Base-by-base conservation (phyloP, 2,329 filamentous ascomycete genomes). In the Colletotrichum simmondsii region DNA sequence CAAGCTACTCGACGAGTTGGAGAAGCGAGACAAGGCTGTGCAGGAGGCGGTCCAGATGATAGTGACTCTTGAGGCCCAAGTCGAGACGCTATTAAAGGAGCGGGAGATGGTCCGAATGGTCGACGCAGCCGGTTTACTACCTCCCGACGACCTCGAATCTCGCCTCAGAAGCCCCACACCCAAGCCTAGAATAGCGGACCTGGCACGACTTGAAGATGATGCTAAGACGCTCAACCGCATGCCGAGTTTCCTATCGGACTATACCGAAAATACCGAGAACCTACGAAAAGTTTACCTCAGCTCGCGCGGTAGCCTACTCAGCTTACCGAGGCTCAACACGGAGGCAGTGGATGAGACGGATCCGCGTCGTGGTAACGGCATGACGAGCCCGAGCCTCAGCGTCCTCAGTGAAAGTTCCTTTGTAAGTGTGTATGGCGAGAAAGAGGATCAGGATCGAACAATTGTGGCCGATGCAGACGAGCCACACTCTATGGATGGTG, bases 1-100 rank as follows among this genome's bases (percentile, higher is more conserved):
- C 22, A 85, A 86, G 73, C 82, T 94, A 42, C 77, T 91, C 24
- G 80, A 83, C 3, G 91, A 93, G 79, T 78, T 94, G 65, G 90
- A 93, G 75, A 91, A 91, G 81, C 86, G 92, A 22, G 92, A 94
- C 80, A 91, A 91, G 77, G 92, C 92, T 5, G 86, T 94, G 2
- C 90, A 92, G 74, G 92, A 94, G 77, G 92, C 92, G 4, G 91
- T 94, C 6, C 85, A 87, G 32, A 90, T 94, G 84, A 94, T 94
- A 75, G 88, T 92, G 63, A 84, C 85, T 28, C 82, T 94, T 19
- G 92, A 94, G 78, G 87, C 89, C 6, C 87, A 87, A 74, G 80
- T 92, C 1, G 88, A 90, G 35, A 84, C 87, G 68, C 80, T 91
- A 35, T 78, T 87, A 14, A 82, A 82, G 60, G 90, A 92, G 75